Evolutionary conservation across 768 basidiomycete species (phyloP).

Genomic region (Phylloporus sp.): DNA sequence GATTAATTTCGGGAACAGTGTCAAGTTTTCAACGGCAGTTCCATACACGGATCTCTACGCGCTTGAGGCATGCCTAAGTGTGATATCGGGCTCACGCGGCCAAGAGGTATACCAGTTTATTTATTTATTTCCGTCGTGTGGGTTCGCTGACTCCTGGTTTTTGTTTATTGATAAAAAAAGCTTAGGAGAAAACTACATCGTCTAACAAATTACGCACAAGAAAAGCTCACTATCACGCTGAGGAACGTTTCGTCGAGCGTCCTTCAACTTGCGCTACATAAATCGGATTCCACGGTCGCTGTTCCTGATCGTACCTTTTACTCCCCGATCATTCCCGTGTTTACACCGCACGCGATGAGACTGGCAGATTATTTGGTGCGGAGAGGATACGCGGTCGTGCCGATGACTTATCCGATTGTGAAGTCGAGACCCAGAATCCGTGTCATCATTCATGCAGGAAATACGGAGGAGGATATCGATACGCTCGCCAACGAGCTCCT

Average conservation of each 20-base stretch:
- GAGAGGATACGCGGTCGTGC: slow-evolving; percentile 11
- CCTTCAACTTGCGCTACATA: slow-evolving; percentile 3
- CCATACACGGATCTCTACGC: slow-evolving; percentile 19
- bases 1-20: slow-evolving; percentile 15
- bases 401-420: slow-evolving; percentile 8
- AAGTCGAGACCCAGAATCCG: slow-evolving; percentile 11
- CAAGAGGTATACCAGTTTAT: slow-evolving; percentile 20
- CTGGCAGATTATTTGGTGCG: slow-evolving; percentile 11
- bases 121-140: too few species aligned
- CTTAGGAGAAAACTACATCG: too few species aligned
- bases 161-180: too few species aligned
- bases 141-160: too few species aligned
- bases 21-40: slow-evolving; percentile 22
- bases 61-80: slow-evolving; percentile 39
- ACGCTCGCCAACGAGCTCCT: slow-evolving; percentile 7
- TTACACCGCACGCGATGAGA: slow-evolving; percentile 3
- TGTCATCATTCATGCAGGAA: slow-evolving; percentile 18
- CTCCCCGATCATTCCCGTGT: slow-evolving; percentile 20
- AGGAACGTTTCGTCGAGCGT: too few species aligned
- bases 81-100: slow-evolving; percentile 12
- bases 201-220: too few species aligned
- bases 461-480: slow-evolving; percentile 20
- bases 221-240: too few species aligned
- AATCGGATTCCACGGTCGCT: background rate
- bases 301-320: background rate